phyloP scores from a whole-genome alignment of 768 basidiomycete species.

The Lactifluus rugatus region DNA sequence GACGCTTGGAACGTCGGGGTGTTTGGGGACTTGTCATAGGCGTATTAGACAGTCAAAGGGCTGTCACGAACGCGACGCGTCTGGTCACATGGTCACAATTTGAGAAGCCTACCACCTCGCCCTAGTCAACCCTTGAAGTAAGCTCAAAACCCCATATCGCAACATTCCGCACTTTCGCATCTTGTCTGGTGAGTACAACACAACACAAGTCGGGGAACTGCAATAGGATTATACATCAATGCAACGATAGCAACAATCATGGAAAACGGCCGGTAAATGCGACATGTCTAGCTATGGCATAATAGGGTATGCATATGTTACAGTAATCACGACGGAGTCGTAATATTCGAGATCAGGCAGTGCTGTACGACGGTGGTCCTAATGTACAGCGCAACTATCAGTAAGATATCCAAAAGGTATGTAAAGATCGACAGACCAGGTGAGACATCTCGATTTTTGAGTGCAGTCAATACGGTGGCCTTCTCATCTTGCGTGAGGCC shows the following conservation, averaged over 20 bases:
- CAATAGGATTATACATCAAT: not conserved
- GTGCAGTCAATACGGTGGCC: slow-evolving; percentile 44
- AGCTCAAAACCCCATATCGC: too few relatives aligned
- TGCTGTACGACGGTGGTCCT: slow-evolving; percentile 35
- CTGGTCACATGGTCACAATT: too few relatives aligned
- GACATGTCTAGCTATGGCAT: not conserved
- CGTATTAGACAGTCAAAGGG: not conserved
- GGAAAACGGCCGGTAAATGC: not conserved
- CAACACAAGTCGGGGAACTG: too few relatives aligned
- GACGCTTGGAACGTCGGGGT: slow-evolving; percentile 17
- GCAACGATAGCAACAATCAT: not conserved
- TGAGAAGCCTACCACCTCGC: too few relatives aligned
- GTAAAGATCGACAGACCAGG: slow-evolving; percentile 38
- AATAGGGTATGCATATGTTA: slow-evolving; percentile 1
- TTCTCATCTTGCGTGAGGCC: slow-evolving; percentile 66
- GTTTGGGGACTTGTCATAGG: not conserved
- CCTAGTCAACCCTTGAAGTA: too few relatives aligned
- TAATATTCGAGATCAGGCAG: slow-evolving; percentile 7
- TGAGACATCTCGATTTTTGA: slow-evolving; percentile 49
- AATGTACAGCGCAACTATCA: slow-evolving; percentile 11
- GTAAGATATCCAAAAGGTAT: not conserved
- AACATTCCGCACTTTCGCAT: not conserved
- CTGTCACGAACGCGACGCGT: not conserved
- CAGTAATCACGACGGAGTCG: not conserved
- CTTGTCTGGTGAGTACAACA: not conserved